phyloP scores from a whole-genome alignment of 2,329 filamentous ascomycete genomes.

The Monosporascus sp. region DNA sequence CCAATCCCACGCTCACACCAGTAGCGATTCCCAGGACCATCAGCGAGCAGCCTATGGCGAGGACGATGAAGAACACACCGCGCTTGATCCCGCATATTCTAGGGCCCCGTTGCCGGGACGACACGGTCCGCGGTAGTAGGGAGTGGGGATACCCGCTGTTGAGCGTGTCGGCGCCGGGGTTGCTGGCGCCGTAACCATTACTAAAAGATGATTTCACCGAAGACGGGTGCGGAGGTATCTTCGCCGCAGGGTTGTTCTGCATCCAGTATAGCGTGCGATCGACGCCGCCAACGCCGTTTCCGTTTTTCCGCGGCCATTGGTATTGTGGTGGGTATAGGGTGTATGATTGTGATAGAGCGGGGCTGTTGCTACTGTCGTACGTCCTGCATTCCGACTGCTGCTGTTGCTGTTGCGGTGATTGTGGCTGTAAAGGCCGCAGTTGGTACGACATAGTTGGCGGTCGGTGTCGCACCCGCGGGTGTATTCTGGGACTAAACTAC shows the following conservation, averaged over 20 bases:
- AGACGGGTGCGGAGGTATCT: background rate
- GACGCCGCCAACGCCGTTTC: background rate
- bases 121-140: constrained; percentile 2
- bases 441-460: constrained; percentile 15
- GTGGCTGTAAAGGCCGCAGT: constrained; percentile 9
- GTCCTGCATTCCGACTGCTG: constrained; percentile 3
- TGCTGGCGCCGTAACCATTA: background rate
- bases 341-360: constrained; percentile 1
- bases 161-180: background rate
- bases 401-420: background rate
- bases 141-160: background rate
- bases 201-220: background rate
- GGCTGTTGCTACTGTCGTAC: constrained; percentile 2
- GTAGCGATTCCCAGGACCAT: constrained; percentile 26
- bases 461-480: background rate
- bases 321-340: background rate
- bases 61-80: constrained; percentile 22
- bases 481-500: background rate
- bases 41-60: constrained; percentile 24
- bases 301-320: background rate
- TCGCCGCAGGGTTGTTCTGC: background rate
- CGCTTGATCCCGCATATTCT: constrained; percentile 25
- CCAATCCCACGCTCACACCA: constrained; percentile 29
- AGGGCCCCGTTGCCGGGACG: constrained; percentile 2
- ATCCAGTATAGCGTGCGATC: no score